Evolutionary conservation across 139 green algal genomes (phyloP).

Genomic region (Monoraphidium neglectum): DNA sequence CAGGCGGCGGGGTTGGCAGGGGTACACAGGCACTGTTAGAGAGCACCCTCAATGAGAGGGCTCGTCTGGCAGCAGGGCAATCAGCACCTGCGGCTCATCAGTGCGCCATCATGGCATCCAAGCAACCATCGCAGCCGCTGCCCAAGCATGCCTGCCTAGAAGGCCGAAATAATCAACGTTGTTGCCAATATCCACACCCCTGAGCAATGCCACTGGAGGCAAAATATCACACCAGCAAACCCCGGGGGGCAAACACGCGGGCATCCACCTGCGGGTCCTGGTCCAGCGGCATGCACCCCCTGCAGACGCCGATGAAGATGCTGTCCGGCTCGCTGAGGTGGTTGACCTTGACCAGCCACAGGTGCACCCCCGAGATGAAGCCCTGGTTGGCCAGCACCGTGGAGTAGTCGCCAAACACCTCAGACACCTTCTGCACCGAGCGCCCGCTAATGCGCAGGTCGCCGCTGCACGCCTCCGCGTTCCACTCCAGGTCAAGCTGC

Average conservation of each 20-base stretch:
- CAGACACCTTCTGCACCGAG: constrained; percentile 56
- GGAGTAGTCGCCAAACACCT: constrained; percentile 66
- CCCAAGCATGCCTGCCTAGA: too few relatives aligned
- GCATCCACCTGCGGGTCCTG: constrained; percentile 53
- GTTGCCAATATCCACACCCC: too few relatives aligned
- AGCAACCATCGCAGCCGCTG: too few relatives aligned
- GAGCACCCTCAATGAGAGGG: too few relatives aligned
- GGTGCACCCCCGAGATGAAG: constrained; percentile 64
- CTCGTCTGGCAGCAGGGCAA: too few relatives aligned
- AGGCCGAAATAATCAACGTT: too few relatives aligned
- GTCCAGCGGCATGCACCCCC: constrained; percentile 65
- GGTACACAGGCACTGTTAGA: too few relatives aligned
- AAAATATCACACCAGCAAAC: neutral
- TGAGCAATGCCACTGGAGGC: too few relatives aligned
- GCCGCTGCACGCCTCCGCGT: constrained; percentile 49
- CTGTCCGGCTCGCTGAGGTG: constrained; percentile 61
- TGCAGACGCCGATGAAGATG: constrained; percentile 69
- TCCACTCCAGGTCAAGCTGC: constrained; percentile 61
- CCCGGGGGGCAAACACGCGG: neutral
- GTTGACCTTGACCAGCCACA: constrained; percentile 68
- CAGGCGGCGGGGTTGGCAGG: too few relatives aligned
- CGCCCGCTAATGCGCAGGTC: constrained; percentile 50
- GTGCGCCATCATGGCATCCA: too few relatives aligned
- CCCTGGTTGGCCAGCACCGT: constrained; percentile 58
- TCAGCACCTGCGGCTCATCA: too few relatives aligned